phyloP scores from a whole-genome alignment of 1,284 basidiomycete genomes.

The Ustilago nuda region DNA sequence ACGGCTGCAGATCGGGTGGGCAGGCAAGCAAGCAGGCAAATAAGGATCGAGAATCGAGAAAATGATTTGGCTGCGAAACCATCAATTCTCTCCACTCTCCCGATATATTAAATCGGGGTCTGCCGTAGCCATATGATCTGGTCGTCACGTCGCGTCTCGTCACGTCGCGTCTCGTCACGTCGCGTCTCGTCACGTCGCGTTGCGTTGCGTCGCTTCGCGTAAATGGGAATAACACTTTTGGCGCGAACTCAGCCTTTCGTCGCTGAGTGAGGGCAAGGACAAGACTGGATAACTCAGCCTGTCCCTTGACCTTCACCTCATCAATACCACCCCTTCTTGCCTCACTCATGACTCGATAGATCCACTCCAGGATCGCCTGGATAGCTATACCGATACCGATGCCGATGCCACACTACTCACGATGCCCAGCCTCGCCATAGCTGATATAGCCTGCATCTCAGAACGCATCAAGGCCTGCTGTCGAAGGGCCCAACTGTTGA shows the following conservation, averaged over 20 bases:
- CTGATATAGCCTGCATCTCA: slow-evolving; percentile 39
- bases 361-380: too few relatives aligned
- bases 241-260: slow-evolving; percentile 1
- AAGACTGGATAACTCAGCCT: too few relatives aligned
- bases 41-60: background rate
- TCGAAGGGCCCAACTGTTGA: slow-evolving; percentile 42
- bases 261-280: background rate
- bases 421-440: slow-evolving; percentile 38
- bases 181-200: background rate
- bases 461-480: slow-evolving; percentile 52
- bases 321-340: too few relatives aligned
- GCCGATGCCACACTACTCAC: background rate
- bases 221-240: slow-evolving; percentile 14
- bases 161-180: background rate
- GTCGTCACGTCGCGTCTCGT: too few relatives aligned
- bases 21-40: too few relatives aligned
- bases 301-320: too few relatives aligned
- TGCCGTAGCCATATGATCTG: too few relatives aligned
- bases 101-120: background rate
- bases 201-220: background rate
- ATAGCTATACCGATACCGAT: background rate
- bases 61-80: too few relatives aligned
- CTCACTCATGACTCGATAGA: background rate
- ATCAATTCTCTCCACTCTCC: too few relatives aligned
- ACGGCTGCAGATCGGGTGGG: too few relatives aligned